A percentile compares a stretch with the other conserved stretches of the same genome.
phyloP scores from a whole-genome alignment of 257 asterid genomes.

The Penstemon newberryi region DNA sequence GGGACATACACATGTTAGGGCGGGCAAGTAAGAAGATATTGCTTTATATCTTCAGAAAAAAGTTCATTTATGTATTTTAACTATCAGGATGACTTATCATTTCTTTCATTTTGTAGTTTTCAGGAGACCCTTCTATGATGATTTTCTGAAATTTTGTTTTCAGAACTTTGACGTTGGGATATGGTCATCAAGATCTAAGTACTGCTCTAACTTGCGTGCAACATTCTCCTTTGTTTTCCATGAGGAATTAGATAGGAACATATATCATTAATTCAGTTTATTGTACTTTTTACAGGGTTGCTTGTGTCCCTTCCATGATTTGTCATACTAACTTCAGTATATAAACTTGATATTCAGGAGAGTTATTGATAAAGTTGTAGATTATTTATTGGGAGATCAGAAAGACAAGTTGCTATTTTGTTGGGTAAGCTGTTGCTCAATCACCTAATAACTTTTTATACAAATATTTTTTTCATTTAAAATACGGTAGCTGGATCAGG shows the following conservation, averaged over 20 bases:
- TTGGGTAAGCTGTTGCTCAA: slow-evolving; percentile 64
- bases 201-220: slow-evolving; percentile 6
- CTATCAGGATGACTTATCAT: slow-evolving; percentile 15
- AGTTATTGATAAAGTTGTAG: slow-evolving; percentile 56
- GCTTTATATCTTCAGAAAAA: not conserved
- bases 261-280: not conserved
- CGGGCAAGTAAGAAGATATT: slow-evolving; percentile 67
- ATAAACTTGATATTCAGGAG: slow-evolving; percentile 45
- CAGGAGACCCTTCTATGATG: slow-evolving; percentile 79
- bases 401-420: slow-evolving; percentile 58
- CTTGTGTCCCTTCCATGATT: slow-evolving; percentile 21
- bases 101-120: slow-evolving; percentile 56
- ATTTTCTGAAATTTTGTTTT: slow-evolving; percentile 81
- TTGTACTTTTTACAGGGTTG: slow-evolving; percentile 25
- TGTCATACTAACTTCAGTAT: slow-evolving; percentile 29
- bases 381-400: slow-evolving; percentile 62
- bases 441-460: not conserved
- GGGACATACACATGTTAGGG: slow-evolving; percentile 48
- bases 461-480: too few relatives aligned
- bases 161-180: slow-evolving; percentile 75
- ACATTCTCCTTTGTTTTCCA: slow-evolving; percentile 15
- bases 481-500: too few relatives aligned
- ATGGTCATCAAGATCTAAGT: slow-evolving; percentile 94
- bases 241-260: not conserved
- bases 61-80: not conserved